These are phyloP conservation scores for Geosmithia flava DNA, from an alignment of 2,329 filamentous ascomycete species.

Conservation along the genomic window DNA sequence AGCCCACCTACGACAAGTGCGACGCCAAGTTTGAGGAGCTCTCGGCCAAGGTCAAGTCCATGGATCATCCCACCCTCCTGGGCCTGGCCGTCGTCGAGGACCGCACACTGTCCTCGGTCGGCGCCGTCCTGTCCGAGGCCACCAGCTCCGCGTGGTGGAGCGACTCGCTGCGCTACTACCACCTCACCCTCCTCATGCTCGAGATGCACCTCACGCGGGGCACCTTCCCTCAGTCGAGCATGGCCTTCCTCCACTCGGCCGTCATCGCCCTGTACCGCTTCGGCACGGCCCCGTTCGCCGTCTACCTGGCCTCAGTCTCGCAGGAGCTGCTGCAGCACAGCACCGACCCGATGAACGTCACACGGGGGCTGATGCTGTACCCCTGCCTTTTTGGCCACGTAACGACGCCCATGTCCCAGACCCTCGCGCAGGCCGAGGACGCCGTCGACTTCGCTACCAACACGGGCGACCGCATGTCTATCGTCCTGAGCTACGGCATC, in stretches of 20 bases:
- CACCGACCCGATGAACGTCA: conserved; percentile 52
- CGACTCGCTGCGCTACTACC: conserved; percentile 59
- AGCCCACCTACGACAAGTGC: conserved; percentile 63
- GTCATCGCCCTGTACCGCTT: conserved; percentile 58
- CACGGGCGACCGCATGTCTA: conserved; percentile 59
- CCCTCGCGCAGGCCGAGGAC: conserved; percentile 48
- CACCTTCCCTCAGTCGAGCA: conserved; percentile 55
- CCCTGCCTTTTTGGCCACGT: conserved; percentile 60
- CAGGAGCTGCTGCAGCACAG: conserved; percentile 52
- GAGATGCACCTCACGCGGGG: conserved; percentile 52
- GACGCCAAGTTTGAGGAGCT: conserved; percentile 60
- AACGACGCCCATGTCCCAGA: conserved; percentile 45
- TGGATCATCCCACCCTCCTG: conserved; percentile 35
- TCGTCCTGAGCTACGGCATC: conserved; percentile 60
- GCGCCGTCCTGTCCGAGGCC: conserved; percentile 59
- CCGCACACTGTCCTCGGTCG: conserved; percentile 46
- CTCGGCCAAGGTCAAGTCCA: conserved; percentile 44
- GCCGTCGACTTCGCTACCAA: conserved; percentile 53
- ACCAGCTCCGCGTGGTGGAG: conserved; percentile 63
- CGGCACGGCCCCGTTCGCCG: conserved; percentile 55
- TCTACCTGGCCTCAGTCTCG: conserved; percentile 50
- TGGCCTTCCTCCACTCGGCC: conserved; percentile 55
- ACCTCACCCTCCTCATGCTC: conserved; percentile 54
- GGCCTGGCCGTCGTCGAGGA: conserved; percentile 19
- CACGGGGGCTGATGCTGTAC: conserved; percentile 57